Evolutionary conservation across 345 rosid genomes (phyloP).

Genomic region (Ceriops decandra): DNA sequence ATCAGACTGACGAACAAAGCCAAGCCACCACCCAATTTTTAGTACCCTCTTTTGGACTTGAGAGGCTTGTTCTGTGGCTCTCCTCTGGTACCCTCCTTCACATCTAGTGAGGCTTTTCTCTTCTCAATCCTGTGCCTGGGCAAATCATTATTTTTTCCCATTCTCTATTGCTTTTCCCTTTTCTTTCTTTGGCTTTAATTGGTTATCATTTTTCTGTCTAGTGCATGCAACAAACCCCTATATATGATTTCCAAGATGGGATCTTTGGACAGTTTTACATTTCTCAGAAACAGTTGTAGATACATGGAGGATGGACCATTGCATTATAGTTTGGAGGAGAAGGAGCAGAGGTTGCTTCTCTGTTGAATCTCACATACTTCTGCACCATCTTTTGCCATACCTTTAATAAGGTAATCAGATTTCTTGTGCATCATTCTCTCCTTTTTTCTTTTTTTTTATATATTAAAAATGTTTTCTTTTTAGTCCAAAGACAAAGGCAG

Average conservation of each 20-base stretch:
- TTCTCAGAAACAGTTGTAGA: not conserved
- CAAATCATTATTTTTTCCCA: not conserved
- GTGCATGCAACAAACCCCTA: not conserved
- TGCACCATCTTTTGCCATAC: not conserved
- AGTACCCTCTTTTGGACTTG: not conserved
- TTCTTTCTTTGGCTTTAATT: slow-evolving; percentile 6
- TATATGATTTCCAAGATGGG: no score
- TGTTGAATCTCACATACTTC: slow-evolving; percentile 13
- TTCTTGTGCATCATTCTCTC: not conserved
- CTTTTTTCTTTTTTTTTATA: not conserved
- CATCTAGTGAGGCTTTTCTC: no score
- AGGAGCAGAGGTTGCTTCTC: slow-evolving; percentile 16
- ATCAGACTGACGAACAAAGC: slow-evolving; percentile 4
- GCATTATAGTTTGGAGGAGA: not conserved
- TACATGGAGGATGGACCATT: slow-evolving; percentile 11
- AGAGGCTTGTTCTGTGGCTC: not conserved
- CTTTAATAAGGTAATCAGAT: slow-evolving; percentile 8
- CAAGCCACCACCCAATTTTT: slow-evolving; percentile 12
- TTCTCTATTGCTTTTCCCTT: not conserved
- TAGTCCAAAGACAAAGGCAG: slow-evolving; percentile 6
- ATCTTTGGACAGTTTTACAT: slow-evolving; percentile 5
- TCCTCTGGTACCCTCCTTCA: not conserved
- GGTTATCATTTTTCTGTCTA: not conserved
- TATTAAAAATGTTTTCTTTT: not conserved
- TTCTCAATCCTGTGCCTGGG: not conserved